phyloP scores from a whole-genome alignment of 2,329 filamentous ascomycete genomes.

The Phyllosticta citribraziliensis region DNA sequence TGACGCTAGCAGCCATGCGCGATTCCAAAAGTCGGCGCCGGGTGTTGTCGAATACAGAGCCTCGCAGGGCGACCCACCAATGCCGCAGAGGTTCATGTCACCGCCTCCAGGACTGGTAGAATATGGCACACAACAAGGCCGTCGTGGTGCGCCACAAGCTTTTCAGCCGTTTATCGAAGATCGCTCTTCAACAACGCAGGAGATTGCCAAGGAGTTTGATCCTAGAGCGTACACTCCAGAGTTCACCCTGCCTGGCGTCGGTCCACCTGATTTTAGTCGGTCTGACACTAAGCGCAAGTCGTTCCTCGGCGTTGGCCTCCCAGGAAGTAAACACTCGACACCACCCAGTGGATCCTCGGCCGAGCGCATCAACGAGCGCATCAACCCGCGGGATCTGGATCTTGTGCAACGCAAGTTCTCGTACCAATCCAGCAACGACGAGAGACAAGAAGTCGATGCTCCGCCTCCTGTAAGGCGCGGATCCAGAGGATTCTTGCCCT shows the following conservation, averaged over 20 bases:
- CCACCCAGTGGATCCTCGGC: conserved; percentile 12
- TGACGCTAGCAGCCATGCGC: neutral
- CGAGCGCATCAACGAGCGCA: conserved; percentile 11
- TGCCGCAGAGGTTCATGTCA: neutral
- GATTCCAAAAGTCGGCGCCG: neutral
- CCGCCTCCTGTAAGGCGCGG: neutral
- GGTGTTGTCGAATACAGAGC: neutral
- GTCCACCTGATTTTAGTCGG: conserved; percentile 16
- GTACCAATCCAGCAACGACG: conserved; percentile 18
- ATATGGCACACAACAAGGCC: neutral
- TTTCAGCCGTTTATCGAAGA: neutral
- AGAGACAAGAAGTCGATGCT: neutral
- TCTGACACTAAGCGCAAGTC: conserved; percentile 4
- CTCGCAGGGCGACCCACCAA: neutral
- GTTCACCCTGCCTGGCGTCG: conserved; percentile 29
- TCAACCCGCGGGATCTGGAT: conserved; percentile 12
- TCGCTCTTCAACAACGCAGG: neutral
- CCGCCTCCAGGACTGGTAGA: conserved; percentile 2
- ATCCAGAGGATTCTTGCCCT: neutral
- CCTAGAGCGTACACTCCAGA: conserved; percentile 34
- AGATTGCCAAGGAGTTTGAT: conserved; percentile 8
- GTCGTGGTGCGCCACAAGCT: neutral
- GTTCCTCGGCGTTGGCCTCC: conserved; percentile 36
- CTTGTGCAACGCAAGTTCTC: conserved; percentile 15
- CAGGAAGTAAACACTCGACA: conserved; percentile 13